Evolutionary conservation across 129 eudicot species (phyloP).

Genomic region (Tanacetum coccineum): DNA sequence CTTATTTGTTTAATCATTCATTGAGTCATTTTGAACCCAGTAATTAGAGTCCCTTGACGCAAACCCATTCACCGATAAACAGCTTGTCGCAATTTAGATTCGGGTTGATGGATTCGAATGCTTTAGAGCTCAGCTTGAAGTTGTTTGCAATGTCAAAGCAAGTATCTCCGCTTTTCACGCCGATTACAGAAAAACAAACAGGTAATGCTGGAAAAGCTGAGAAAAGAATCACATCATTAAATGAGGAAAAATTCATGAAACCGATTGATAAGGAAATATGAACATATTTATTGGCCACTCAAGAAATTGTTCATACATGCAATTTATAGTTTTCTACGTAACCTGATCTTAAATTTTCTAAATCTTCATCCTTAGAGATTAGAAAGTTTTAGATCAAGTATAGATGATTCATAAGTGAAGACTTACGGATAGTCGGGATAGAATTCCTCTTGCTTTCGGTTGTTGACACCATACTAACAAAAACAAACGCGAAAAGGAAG

Average conservation of each 20-base stretch:
- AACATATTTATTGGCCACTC: too few species aligned
- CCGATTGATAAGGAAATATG: too few species aligned
- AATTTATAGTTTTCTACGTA: too few species aligned
- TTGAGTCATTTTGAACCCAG: too few species aligned
- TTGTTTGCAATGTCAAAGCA: conserved; percentile 20
- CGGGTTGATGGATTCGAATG: neutral
- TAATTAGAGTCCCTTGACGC: too few species aligned
- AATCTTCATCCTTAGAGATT: neutral
- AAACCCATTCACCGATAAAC: too few species aligned
- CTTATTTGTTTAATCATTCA: too few species aligned
- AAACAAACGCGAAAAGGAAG: conserved; percentile 14
- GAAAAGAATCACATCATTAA: neutral
- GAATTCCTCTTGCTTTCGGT: neutral
- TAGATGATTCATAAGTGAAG: neutral
- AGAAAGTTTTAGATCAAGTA: neutral
- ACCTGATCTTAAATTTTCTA: too few species aligned
- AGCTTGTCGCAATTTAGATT: too few species aligned
- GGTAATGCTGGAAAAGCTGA: neutral
- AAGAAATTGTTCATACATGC: too few species aligned
- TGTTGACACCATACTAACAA: conserved; percentile 17
- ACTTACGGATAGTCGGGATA: neutral
- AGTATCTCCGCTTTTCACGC: conserved; percentile 42
- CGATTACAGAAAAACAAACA: conserved; percentile 25
- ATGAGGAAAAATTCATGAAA: neutral
- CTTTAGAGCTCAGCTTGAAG: neutral